Percentiles rank a stretch among this genome's conserved stretches.
Conservation (phyloP, 2,329 filamentous ascomycete species). For the Apiospora aurea region DNA sequence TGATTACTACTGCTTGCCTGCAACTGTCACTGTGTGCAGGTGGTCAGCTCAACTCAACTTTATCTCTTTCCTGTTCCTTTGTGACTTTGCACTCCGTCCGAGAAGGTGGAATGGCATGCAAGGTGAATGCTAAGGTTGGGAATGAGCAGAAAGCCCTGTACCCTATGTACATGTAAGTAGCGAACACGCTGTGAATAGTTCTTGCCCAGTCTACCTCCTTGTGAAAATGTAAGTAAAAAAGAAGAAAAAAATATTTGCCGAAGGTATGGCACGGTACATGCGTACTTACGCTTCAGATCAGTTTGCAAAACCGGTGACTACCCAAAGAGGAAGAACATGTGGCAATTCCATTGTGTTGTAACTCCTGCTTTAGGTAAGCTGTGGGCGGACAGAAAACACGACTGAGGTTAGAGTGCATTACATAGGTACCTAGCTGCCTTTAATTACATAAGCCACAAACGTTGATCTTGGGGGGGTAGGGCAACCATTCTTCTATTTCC, state of each 20-base stretch:
- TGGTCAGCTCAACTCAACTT: slow-evolving; percentile 18
- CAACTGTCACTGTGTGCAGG: background rate
- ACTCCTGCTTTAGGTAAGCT: background rate
- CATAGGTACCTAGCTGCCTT: background rate
- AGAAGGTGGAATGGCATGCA: background rate
- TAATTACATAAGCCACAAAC: slow-evolving; percentile 14
- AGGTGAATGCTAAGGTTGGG: background rate
- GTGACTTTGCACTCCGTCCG: background rate
- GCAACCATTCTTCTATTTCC: background rate
- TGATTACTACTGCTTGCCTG: background rate
- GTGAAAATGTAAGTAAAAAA: background rate
- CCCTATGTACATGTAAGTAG: background rate
- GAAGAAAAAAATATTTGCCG: background rate
- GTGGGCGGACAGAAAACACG: background rate
- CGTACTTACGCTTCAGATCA: background rate
- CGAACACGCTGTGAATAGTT: background rate
- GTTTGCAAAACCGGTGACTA: background rate
- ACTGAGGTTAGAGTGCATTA: background rate
- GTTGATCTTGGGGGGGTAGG: background rate
- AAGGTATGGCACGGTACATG: no score
- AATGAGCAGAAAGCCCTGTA: background rate
- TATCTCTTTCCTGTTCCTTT: background rate
- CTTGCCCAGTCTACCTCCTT: background rate
- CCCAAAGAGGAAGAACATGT: slow-evolving; percentile 14
- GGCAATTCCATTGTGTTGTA: background rate